These are phyloP conservation scores for Avena eriantha DNA, from an alignment of 176 grass and related monocot species.

Conservation along the genomic window DNA sequence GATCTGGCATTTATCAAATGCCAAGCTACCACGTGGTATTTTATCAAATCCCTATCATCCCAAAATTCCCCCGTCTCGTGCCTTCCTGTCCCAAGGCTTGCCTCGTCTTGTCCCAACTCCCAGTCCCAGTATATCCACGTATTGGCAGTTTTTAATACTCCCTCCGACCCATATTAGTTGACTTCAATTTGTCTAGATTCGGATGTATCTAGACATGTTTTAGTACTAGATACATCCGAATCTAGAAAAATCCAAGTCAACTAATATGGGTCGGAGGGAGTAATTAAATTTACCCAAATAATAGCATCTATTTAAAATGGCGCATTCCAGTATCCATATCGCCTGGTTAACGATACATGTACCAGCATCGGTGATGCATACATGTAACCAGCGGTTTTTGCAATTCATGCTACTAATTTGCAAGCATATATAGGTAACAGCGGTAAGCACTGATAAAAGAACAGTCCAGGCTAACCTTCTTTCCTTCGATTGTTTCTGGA, in stretches of 20 bases:
- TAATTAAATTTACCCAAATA: background rate
- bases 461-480: constrained; percentile 65
- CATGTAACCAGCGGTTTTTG: background rate
- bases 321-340: background rate
- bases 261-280: no score
- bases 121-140: background rate
- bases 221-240: no score
- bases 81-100: constrained; percentile 17
- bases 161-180: no score
- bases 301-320: background rate
- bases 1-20: background rate
- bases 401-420: constrained; percentile 25
- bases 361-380: background rate
- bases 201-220: no score
- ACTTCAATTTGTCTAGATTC: no score
- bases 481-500: constrained; percentile 99
- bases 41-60: background rate
- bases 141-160: background rate
- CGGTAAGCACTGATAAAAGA: background rate
- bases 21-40: background rate
- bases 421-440: background rate
- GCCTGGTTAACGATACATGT: background rate
- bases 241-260: no score
- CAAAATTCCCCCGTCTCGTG: background rate
- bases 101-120: background rate